phyloP scores from a whole-genome alignment of 225 moss, liverwort and hornwort species.

The Climacium dendroides region DNA sequence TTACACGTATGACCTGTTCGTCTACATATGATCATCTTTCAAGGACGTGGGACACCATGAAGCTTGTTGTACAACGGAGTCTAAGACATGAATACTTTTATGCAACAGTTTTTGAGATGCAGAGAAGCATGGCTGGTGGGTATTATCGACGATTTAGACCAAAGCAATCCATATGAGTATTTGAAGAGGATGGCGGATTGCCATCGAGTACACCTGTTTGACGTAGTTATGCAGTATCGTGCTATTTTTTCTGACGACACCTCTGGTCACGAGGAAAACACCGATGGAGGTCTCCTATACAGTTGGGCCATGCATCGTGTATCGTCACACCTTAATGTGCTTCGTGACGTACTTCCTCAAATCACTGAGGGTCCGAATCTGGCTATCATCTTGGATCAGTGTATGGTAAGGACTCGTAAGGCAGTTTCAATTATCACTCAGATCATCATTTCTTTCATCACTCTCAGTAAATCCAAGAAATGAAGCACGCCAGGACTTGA shows the following conservation, averaged over 20 bases:
- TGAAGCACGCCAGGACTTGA: neutral
- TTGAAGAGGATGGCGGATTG: constrained; percentile 92
- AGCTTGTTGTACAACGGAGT: neutral
- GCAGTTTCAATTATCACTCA: neutral
- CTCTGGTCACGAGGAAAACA: constrained; percentile 80
- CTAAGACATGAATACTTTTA: neutral
- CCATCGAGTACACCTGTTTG: constrained; percentile 91
- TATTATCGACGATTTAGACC: constrained; percentile 93
- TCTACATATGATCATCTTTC: neutral
- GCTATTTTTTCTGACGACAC: constrained; percentile 97
- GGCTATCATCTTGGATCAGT: constrained; percentile 83
- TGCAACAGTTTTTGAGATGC: constrained; percentile 96
- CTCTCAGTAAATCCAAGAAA: neutral
- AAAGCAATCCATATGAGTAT: constrained; percentile 87
- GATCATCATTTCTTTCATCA: neutral
- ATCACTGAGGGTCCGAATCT: constrained; percentile 86
- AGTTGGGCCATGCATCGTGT: constrained; percentile 99
- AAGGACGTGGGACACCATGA: neutral
- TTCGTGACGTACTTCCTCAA: constrained; percentile 77
- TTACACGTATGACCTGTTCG: neutral
- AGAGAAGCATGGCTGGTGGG: constrained; percentile 97
- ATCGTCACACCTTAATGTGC: constrained; percentile 74
- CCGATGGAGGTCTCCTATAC: constrained; percentile 87
- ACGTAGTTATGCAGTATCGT: constrained; percentile 97
- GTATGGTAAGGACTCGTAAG: constrained; percentile 53